These are phyloP conservation scores for Penicillium italicum DNA, from an alignment of 2,329 filamentous ascomycete species.

Conservation along the genomic window DNA sequence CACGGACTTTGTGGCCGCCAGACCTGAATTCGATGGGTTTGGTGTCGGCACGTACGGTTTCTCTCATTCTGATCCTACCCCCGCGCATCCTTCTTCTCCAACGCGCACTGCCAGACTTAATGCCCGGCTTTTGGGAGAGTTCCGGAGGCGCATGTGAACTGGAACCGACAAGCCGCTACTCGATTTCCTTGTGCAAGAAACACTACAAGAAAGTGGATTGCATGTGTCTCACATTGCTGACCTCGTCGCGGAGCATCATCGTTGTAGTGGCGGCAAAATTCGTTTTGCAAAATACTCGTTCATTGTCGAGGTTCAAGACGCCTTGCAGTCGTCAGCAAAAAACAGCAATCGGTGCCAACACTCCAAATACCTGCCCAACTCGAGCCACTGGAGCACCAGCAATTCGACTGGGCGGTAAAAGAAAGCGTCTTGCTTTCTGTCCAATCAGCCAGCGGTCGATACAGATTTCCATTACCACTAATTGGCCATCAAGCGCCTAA, in stretches of 20 bases:
- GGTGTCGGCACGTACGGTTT: slow-evolving; percentile 32
- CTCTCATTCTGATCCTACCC: slow-evolving; percentile 10
- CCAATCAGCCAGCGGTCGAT: slow-evolving; percentile 11
- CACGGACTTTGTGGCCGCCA: slow-evolving; percentile 23
- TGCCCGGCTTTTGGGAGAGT: slow-evolving; percentile 47
- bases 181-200: slow-evolving; percentile 49
- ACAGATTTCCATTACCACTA: slow-evolving; percentile 12
- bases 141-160: slow-evolving; percentile 50
- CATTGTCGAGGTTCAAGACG: slow-evolving; percentile 35
- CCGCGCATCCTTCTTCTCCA: slow-evolving; percentile 45
- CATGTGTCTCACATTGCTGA: slow-evolving; percentile 43
- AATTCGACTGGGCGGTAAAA: slow-evolving; percentile 38
- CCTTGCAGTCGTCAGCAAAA: slow-evolving; percentile 8
- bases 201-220: slow-evolving; percentile 53
- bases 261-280: slow-evolving; percentile 15
- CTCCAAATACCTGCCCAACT: slow-evolving; percentile 27
- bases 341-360: neutral
- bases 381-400: slow-evolving; percentile 36
- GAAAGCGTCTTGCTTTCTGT: slow-evolving; percentile 28
- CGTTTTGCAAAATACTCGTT: slow-evolving; percentile 37
- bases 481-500: slow-evolving; percentile 24
- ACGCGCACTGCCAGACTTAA: slow-evolving; percentile 40
- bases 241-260: slow-evolving; percentile 36
- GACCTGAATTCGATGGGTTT: slow-evolving; percentile 30
- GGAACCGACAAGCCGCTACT: slow-evolving; percentile 47